A percentile compares a stretch with the other conserved stretches of the same genome.
Evolutionary conservation across 108 stramenopile genomes (phyloP).

Genomic region (Cafeteria roenbergensis): DNA sequence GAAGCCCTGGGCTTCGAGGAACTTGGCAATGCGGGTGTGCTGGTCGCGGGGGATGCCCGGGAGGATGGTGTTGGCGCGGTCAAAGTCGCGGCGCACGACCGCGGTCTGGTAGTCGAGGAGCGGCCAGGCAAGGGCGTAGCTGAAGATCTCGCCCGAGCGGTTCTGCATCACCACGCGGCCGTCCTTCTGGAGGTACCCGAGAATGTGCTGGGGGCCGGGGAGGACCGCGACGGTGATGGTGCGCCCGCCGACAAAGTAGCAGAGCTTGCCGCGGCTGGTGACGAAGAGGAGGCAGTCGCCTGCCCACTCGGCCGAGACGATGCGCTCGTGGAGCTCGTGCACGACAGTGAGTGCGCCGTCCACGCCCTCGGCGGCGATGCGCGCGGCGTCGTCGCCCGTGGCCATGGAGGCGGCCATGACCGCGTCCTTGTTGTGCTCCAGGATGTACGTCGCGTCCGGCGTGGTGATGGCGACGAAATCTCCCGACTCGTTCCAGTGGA

Average conservation of each 20-base stretch:
- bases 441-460: constrained; percentile 75
- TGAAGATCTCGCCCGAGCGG: constrained; percentile 70
- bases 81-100: constrained; percentile 95
- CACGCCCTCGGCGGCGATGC: constrained; percentile 65
- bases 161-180: constrained; percentile 89
- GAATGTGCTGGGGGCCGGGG: constrained; percentile 57
- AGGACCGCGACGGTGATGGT: constrained; percentile 90
- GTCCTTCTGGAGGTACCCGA: constrained; percentile 95
- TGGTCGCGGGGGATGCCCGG: constrained; percentile 70
- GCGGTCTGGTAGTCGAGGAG: constrained; percentile 96
- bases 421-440: constrained; percentile 62
- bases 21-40: constrained; percentile 82
- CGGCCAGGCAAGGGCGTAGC: constrained; percentile 74
- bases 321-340: constrained; percentile 73
- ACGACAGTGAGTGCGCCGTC: constrained; percentile 85
- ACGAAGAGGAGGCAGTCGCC: constrained; percentile 98
- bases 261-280: constrained; percentile 69
- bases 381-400: constrained; percentile 58
- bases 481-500: constrained; percentile 89
- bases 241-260: constrained; percentile 93
- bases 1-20: constrained; percentile 95
- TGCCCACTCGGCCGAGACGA: constrained; percentile 90
- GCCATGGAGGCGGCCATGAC: constrained; percentile 62
- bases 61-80: constrained; percentile 81
- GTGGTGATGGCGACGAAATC: constrained; percentile 77